A percentile compares a stretch with the other conserved stretches of the same genome.
Conservation (phyloP, 805 yeast species). For the Yarrowia osloensis region DNA sequence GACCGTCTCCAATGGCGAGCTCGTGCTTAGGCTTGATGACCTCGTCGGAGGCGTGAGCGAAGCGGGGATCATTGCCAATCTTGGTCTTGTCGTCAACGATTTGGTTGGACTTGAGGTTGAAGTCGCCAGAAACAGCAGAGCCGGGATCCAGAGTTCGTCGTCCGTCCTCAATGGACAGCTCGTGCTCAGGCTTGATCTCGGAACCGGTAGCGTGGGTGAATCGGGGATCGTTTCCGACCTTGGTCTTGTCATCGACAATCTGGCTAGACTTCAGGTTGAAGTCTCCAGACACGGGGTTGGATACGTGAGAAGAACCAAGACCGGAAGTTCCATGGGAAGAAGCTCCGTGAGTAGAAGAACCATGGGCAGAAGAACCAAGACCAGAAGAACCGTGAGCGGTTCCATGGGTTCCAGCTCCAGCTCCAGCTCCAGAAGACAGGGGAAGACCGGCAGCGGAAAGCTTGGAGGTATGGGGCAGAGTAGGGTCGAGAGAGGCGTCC, state of each 20-base stretch:
- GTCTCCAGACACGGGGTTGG: neutral
- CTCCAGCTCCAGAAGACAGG: neutral
- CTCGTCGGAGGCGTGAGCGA: neutral
- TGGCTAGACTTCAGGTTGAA: constrained; percentile 8
- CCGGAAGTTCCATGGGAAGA: neutral
- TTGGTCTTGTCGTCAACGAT: neutral
- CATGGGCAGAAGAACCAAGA: neutral
- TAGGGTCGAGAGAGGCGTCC: neutral
- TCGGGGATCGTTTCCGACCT: constrained; percentile 14
- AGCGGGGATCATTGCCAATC: neutral
- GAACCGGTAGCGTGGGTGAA: neutral
- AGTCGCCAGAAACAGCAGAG: constrained; percentile 5
- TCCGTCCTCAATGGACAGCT: neutral
- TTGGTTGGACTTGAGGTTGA: constrained; percentile 1
- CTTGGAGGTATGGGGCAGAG: neutral
- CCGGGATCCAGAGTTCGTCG: constrained; percentile 17
- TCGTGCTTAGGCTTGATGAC: neutral
- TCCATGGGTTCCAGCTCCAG: neutral
- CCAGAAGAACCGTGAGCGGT: neutral
- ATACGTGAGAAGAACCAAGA: neutral
- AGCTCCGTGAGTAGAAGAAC: neutral
- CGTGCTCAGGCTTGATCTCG: neutral
- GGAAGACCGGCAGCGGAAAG: neutral
- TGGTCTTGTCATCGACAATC: neutral
- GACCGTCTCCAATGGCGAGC: neutral